A percentile compares a stretch with the other conserved stretches of the same genome.
phyloP scores from a whole-genome alignment of 345 rosid species.

The Lepidium didymum region DNA sequence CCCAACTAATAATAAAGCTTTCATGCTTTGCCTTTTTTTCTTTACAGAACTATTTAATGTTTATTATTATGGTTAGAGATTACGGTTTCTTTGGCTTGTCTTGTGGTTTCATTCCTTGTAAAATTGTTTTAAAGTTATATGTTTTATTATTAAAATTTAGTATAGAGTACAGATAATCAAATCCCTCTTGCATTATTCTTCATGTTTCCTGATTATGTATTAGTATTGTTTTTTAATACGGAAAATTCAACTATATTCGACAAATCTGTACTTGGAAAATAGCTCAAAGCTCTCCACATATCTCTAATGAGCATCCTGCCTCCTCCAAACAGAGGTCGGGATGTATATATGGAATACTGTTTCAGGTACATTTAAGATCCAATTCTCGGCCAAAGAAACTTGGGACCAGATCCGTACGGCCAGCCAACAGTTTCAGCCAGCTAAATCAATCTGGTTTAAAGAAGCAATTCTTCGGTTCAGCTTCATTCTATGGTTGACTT shows the following conservation, averaged over 20 bases:
- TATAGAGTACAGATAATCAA: neutral
- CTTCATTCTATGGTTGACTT: no score
- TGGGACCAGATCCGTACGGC: no score
- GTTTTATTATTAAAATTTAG: slow-evolving; percentile 4
- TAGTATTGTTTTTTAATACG: neutral
- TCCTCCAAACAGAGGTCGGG: no score
- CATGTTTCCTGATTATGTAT: neutral
- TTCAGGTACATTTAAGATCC: no score
- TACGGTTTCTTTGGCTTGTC: neutral
- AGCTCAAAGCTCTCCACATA: no score
- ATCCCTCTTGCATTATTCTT: neutral
- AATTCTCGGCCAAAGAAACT: no score
- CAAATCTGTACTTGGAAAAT: neutral
- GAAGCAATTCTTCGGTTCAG: no score
- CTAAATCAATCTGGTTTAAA: no score
- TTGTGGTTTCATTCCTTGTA: neutral
- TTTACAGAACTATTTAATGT: neutral
- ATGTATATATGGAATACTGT: no score
- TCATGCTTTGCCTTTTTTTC: neutral
- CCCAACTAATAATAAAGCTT: slow-evolving; percentile 28
- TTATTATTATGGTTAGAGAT: slow-evolving; percentile 1
- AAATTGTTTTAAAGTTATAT: neutral
- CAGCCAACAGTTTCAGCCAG: no score
- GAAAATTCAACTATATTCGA: neutral
- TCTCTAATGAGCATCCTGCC: no score